Evolutionary conservation across 106 monocot species (phyloP), one percentile per base, ranked within the genome.

Genomic region (Narthecium ossifragum): DNA sequence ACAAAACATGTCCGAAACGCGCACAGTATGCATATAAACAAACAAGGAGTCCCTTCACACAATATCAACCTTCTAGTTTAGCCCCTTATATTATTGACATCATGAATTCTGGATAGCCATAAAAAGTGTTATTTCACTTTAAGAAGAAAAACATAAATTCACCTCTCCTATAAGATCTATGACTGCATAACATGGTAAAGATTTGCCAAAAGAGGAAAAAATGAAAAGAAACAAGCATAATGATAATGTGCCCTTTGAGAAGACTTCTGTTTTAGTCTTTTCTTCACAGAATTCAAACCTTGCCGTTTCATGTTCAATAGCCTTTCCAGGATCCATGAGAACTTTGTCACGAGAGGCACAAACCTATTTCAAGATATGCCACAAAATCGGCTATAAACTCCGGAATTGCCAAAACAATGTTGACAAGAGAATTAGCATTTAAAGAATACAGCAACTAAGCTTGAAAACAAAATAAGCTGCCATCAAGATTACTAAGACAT

Each of bases 241-340:
- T 13, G 9, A 17, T 65, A 53, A 12, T 5, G 33, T 43, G 23
- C 17, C 58, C 86, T 76, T 96, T 18, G 96, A 96, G 50, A 96
- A 96, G 39, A 90, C 96, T 76, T 96, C 90, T 55, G 96, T 96
- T 74, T 96, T 96, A 3, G 90, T 96, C 63, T 96, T 90, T 70
- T 96, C 90, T 73, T 96, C 96, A 74, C 90, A 96, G 26, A 96
- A 71, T 75, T 96, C 90, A 68, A 96, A 96, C 45, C 96, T 77
- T 76, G 90, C 96, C 96, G 90, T 96, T 66, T 96, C 90, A 49
- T 83, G 77, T 51, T 96, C 96, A 72, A 96, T 96, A 49, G 71
- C 83, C 68, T 90, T 96, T 31, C 96, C 80, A 59, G 96, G 83
- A 74, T 96, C 96, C 90, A 96, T 90, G 26, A 96, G 86, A 86